phyloP scores from a whole-genome alignment of 202 grass and related monocot genomes.

The Setaria viridis region DNA sequence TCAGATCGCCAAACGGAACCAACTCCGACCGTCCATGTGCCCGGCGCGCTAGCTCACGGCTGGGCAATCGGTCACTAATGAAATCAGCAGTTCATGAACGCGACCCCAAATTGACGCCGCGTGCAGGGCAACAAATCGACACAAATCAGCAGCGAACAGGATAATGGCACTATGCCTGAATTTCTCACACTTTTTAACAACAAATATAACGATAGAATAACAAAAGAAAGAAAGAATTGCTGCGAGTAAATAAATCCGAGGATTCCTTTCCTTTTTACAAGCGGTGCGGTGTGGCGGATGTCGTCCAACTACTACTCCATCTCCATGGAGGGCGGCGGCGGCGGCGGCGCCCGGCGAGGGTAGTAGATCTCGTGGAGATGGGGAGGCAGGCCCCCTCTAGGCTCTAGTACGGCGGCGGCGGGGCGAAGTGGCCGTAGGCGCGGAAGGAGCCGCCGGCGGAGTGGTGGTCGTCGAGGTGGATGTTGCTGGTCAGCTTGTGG shows the following conservation, averaged over 20 bases:
- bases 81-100: not conserved
- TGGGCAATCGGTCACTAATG: not conserved
- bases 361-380: constrained; percentile 26
- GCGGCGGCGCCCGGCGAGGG: not conserved
- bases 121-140: not conserved
- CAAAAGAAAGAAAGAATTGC: not conserved
- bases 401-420: constrained; percentile 37
- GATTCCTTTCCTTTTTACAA: constrained; percentile 18
- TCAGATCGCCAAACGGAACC: not conserved
- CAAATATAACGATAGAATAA: too few species aligned
- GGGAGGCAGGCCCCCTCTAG: too few species aligned
- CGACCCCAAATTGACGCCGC: not conserved
- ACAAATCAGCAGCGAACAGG: not conserved
- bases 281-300: not conserved
- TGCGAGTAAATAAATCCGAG: not conserved
- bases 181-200: not conserved
- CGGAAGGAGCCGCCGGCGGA: constrained; percentile 20
- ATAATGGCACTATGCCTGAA: not conserved
- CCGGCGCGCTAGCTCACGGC: not conserved
- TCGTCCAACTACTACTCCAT: not conserved
- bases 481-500: constrained; percentile 71
- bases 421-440: constrained; percentile 37
- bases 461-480: constrained; percentile 52
- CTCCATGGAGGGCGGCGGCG: not conserved
- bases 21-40: constrained; percentile 42